Evolutionary conservation across 225 moss, liverwort and hornwort species (phyloP).

Genomic region (Neckera pumila): DNA sequence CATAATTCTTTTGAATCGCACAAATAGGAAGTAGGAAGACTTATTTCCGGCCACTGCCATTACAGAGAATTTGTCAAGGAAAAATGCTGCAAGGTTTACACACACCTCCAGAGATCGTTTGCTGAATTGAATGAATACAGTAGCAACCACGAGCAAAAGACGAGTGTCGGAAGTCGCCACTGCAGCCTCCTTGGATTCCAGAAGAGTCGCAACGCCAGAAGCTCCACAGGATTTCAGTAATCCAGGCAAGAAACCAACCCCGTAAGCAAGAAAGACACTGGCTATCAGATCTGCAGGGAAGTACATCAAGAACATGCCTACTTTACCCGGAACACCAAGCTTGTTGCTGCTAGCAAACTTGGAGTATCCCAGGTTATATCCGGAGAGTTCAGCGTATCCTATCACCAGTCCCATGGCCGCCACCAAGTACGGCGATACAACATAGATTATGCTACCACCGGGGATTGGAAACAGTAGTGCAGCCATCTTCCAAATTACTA

Average conservation of each 20-base stretch:
- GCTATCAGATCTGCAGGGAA: background rate
- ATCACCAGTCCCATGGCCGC: background rate
- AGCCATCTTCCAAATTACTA: background rate
- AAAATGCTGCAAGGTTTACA: background rate
- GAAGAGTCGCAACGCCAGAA: background rate
- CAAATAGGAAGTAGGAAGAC: too few relatives aligned
- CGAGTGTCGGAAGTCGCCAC: background rate
- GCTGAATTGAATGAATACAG: slow-evolving; percentile 15
- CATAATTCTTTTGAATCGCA: too few relatives aligned
- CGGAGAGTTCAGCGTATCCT: background rate
- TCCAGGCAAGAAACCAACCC: background rate
- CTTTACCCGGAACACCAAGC: background rate
- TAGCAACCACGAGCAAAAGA: slow-evolving; percentile 9
- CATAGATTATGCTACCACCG: background rate
- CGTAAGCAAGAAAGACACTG: background rate
- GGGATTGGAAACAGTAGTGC: background rate
- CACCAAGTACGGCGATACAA: background rate
- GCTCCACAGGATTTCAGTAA: background rate
- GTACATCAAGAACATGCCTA: slow-evolving; percentile 15
- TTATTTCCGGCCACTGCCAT: too few relatives aligned
- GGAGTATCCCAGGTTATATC: slow-evolving; percentile 15
- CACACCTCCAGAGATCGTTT: slow-evolving; percentile 2
- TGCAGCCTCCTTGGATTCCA: background rate
- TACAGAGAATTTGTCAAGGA: background rate
- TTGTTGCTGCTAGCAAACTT: slow-evolving; percentile 23